Evolutionary conservation across 345 rosid species (phyloP), one percentile per base, ranked within the genome.

Genomic region (Iberis pinnata): DNA sequence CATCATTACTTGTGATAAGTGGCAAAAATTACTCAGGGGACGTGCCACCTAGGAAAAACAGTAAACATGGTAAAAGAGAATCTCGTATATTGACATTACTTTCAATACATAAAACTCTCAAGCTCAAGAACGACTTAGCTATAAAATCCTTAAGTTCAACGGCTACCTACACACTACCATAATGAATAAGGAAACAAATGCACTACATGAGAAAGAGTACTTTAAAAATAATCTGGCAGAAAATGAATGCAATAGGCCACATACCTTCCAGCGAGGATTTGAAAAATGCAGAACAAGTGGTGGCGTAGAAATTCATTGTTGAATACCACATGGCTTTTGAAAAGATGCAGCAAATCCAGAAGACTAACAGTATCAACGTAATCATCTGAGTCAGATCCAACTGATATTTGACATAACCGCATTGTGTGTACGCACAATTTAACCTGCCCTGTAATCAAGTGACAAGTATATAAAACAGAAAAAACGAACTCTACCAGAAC

Each of bases 261-360:
- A 43, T 18, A 92, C 98, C 96, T 84, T 77, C 82, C 80, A 16
- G 93, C 86, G 59, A 88, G 84, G 71, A 85, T 69, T 57, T 79
- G 96, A 53, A 92, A 56, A 65, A 88, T 81, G 77, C 95, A 74
- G 70, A 85, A 88, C 70, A 92, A 54, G 63, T 85, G 70, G 72
- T 92, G 94, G 27, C 94, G 88, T 62, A 92, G 86, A 69, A 69
- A 57, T 25, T 81, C 80, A 62, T 85, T 92, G 75, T 78, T 81
- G 80, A 75, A 88, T 49, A 78, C 78, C 29, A 56, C 53, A 51
- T 69, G 84, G 49, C 94, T 77, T 61, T 92, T 86, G 52, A 92
- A 80, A 60, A 88, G 68, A 64, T 60, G 71, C 65, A 92, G 83
- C 79, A 92, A 70, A 49, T 77, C 78, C 60, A 76, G 48, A 27